A percentile compares a stretch with the other conserved stretches of the same genome.
Conservation (phyloP, 2,329 filamentous ascomycete genomes). For the Bisporella sp. region DNA sequence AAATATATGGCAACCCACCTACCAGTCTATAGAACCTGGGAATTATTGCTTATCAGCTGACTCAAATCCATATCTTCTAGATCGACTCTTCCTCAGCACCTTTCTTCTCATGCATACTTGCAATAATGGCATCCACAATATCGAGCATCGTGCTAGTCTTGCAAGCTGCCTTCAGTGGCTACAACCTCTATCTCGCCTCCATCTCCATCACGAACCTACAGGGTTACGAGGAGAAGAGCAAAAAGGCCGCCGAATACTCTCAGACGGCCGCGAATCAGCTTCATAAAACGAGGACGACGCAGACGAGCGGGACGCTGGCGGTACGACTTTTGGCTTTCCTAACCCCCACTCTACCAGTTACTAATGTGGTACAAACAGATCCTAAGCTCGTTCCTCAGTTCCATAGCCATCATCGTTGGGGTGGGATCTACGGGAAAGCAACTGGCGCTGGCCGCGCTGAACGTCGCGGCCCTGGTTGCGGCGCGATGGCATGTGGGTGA, state of each 20-base stretch:
- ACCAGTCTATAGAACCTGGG: too few relatives aligned
- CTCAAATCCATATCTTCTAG: too few relatives aligned
- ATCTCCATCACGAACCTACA: constrained; percentile 34
- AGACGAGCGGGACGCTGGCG: constrained; percentile 16
- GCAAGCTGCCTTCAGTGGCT: constrained; percentile 31
- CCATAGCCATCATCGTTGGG: too few relatives aligned
- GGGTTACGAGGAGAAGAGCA: constrained; percentile 33
- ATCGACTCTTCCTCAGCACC: too few relatives aligned
- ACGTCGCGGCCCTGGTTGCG: too few relatives aligned
- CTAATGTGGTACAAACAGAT: neutral
- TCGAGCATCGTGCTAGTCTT: constrained; percentile 26
- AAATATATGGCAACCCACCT: too few relatives aligned
- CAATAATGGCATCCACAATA: constrained; percentile 6
- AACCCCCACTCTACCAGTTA: neutral
- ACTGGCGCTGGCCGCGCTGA: too few relatives aligned
- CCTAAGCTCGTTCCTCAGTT: too few relatives aligned
- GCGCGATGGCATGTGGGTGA: constrained; percentile 10
- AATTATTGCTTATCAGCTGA: too few relatives aligned
- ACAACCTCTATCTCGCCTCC: constrained; percentile 33
- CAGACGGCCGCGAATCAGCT: constrained; percentile 32
- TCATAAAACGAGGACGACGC: constrained; percentile 35
- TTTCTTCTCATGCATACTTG: too few relatives aligned
- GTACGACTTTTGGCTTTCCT: neutral
- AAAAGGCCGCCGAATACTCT: constrained; percentile 37
- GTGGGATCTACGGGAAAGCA: too few relatives aligned